Conservation (phyloP, 352 stramenopile genomes). For the Phytophthora meadii region DNA sequence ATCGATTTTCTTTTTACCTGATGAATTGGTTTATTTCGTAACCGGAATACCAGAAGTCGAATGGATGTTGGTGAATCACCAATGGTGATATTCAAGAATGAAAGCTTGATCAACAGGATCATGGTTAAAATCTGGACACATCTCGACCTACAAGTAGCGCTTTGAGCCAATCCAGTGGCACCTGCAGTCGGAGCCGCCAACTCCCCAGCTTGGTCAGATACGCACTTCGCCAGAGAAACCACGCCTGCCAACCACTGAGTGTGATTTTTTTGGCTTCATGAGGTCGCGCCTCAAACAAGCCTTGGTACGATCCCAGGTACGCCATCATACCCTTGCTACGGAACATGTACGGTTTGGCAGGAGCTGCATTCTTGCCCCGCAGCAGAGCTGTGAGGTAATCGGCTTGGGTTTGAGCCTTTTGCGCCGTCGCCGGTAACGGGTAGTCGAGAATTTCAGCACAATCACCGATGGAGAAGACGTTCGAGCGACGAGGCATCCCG, state of each 20-base stretch:
- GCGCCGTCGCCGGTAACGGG: conserved; percentile 90
- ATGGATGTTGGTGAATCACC: too few relatives aligned
- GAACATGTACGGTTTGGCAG: conserved; percentile 66
- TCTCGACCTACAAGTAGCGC: conserved; percentile 95
- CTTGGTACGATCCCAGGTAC: conserved; percentile 93
- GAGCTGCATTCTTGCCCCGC: conserved; percentile 52
- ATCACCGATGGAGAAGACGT: conserved; percentile 95
- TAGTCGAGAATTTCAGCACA: conserved; percentile 88
- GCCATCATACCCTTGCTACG: conserved; percentile 93
- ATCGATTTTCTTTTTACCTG: neutral
- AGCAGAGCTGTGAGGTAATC: conserved; percentile 63
- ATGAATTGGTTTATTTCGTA: neutral
- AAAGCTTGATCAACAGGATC: neutral
- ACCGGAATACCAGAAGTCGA: too few relatives aligned
- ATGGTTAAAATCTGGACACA: conserved; percentile 89
- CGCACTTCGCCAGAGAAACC: conserved; percentile 92
- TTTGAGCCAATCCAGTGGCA: conserved; percentile 98
- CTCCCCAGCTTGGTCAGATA: conserved; percentile 96
- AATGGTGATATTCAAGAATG: too few relatives aligned
- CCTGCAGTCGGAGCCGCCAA: conserved; percentile 91
- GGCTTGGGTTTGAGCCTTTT: conserved; percentile 86
- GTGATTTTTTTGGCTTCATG: conserved; percentile 47
- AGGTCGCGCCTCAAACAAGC: conserved; percentile 82
- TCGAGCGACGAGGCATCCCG: conserved; percentile 61
- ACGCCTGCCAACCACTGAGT: conserved; percentile 87